Percentiles rank a stretch among this genome's conserved stretches.
These are phyloP conservation scores for Dimocarpus longan DNA, from an alignment of 345 rosid genomes.

Conservation along the genomic window DNA sequence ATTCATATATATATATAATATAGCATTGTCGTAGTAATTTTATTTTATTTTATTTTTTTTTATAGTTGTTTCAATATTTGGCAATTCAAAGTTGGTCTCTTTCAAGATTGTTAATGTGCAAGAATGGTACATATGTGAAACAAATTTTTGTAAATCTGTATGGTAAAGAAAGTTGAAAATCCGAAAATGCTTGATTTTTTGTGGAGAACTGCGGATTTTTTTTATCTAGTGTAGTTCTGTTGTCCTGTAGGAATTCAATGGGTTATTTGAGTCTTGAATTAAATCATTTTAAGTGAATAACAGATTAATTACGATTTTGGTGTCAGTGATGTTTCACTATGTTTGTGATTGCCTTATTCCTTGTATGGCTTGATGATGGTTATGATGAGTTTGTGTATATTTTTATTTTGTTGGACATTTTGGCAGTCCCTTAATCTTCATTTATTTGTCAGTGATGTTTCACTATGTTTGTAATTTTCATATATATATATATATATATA, in stretches of 20 bases:
- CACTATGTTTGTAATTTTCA: too few relatives aligned
- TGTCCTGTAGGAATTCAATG: background rate
- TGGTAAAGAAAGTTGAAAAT: too few relatives aligned
- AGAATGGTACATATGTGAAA: too few relatives aligned
- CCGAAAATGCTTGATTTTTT: too few relatives aligned
- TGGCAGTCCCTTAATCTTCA: background rate
- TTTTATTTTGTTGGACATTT: background rate
- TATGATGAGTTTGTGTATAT: background rate
- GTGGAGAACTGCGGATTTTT: background rate
- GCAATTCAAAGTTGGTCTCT: background rate
- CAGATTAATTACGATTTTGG: background rate
- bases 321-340: background rate
- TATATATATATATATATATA: too few relatives aligned
- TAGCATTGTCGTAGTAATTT: background rate
- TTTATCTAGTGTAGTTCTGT: too few relatives aligned
- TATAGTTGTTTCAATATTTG: background rate
- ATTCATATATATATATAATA: background rate
- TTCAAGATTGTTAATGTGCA: background rate
- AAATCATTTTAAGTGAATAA: background rate
- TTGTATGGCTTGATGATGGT: background rate
- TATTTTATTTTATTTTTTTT: too few relatives aligned
- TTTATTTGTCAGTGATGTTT: too few relatives aligned
- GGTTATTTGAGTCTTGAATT: background rate
- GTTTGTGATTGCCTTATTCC: background rate
- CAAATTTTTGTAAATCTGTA: too few relatives aligned